phyloP scores from a whole-genome alignment of 2,329 filamentous ascomycete species.

The Camillea tinctor region DNA sequence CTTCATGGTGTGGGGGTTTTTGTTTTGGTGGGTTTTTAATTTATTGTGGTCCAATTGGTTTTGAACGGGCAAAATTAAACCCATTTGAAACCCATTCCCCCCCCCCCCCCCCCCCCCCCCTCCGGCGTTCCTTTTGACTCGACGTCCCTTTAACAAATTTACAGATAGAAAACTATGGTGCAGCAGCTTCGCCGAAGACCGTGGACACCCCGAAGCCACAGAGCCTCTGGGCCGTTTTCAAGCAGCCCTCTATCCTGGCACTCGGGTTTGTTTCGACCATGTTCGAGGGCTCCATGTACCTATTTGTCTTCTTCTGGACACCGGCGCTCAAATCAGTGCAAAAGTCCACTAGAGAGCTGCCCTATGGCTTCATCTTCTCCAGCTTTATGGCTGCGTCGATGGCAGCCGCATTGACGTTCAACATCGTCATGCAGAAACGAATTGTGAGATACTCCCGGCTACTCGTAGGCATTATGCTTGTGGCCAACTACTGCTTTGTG shows the following conservation, averaged over 20 bases:
- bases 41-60: too few relatives aligned
- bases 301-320: conserved; percentile 64
- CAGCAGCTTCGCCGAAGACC: conserved; percentile 8
- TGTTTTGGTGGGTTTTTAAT: too few relatives aligned
- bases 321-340: conserved; percentile 49
- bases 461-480: conserved; percentile 32
- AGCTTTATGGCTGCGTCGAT: conserved; percentile 32
- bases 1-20: too few relatives aligned
- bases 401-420: conserved; percentile 29
- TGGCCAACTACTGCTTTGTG: conserved; percentile 40
- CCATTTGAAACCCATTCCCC: too few relatives aligned
- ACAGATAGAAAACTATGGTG: conserved; percentile 30
- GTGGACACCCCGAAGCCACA: conserved; percentile 2
- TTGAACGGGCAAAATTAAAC: too few relatives aligned
- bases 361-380: conserved; percentile 29
- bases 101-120: too few relatives aligned
- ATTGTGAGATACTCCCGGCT: conserved; percentile 36
- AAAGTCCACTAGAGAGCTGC: conserved; percentile 28
- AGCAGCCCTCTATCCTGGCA: conserved; percentile 48
- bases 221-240: conserved; percentile 26
- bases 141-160: not conserved
- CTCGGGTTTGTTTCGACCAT: conserved; percentile 53
- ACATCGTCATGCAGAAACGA: conserved; percentile 32
- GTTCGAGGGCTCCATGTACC: conserved; percentile 61
- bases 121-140: too few relatives aligned